phyloP scores from a whole-genome alignment of 345 rosid genomes.

The Luvunga scandens region DNA sequence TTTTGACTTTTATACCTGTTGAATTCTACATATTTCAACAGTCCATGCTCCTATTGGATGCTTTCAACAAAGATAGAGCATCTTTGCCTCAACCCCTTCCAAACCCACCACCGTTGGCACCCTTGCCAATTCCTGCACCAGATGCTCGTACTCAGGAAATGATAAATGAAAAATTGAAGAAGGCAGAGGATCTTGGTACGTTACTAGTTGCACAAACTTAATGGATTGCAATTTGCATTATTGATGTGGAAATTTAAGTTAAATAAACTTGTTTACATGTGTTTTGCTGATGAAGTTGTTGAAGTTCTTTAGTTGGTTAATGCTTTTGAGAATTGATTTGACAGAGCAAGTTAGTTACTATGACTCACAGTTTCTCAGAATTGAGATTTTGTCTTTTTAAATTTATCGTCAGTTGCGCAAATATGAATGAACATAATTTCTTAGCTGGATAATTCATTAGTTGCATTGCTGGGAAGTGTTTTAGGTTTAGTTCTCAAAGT shows the following conservation, averaged over 20 bases:
- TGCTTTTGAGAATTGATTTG: not conserved
- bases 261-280: not conserved
- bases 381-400: not conserved
- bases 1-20: not conserved
- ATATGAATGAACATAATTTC: not conserved
- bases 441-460: not conserved
- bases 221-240: not conserved
- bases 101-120: conserved; percentile 66
- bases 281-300: not conserved
- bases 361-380: not conserved
- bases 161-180: conserved; percentile 97
- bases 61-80: conserved; percentile 97
- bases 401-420: not conserved
- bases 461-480: not conserved
- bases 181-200: conserved; percentile 98
- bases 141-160: conserved; percentile 96
- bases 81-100: conserved; percentile 88
- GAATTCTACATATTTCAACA: conserved; percentile 31
- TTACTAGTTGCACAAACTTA: not conserved
- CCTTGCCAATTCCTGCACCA: conserved; percentile 62
- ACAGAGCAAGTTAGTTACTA: not conserved
- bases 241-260: not conserved
- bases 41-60: conserved; percentile 94
- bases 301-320: not conserved
- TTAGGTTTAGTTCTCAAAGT: not conserved